phyloP scores from a whole-genome alignment of 805 yeast genomes.

The Danielia reshetovae region DNA sequence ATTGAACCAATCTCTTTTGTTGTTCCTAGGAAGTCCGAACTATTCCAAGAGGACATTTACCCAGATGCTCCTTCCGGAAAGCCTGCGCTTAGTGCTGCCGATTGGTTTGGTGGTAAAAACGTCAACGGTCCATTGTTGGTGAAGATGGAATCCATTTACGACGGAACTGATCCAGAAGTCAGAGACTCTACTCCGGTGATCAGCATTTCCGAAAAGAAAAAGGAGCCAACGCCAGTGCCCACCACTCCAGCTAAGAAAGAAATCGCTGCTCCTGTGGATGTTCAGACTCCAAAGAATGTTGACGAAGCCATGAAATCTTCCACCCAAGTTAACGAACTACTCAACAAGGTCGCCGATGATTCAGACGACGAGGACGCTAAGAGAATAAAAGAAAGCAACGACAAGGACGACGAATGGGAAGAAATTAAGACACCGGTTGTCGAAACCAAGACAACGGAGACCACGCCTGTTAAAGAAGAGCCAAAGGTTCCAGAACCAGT shows the following conservation, averaged over 20 bases:
- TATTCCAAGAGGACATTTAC: slow-evolving; percentile 87
- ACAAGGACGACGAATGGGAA: slow-evolving; percentile 39
- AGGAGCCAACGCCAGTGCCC: slow-evolving; percentile 6
- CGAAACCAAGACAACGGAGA: slow-evolving; percentile 7
- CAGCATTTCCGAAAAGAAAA: slow-evolving; percentile 21
- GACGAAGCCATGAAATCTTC: slow-evolving; percentile 38
- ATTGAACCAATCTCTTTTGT: slow-evolving; percentile 90
- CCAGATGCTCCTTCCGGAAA: slow-evolving; percentile 83
- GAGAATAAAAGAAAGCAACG: slow-evolving; percentile 17
- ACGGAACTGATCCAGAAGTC: slow-evolving; percentile 60
- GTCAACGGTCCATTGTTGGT: slow-evolving; percentile 81
- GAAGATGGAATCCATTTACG: slow-evolving; percentile 71
- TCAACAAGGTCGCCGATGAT: slow-evolving; percentile 35
- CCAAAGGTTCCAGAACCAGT: slow-evolving; percentile 8
- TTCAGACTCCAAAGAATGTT: slow-evolving; percentile 19
- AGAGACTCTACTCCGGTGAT: slow-evolving; percentile 37
- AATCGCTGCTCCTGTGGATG: not conserved
- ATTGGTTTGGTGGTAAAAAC: slow-evolving; percentile 74
- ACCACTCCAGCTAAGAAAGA: slow-evolving; percentile 1
- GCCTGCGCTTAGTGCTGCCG: slow-evolving; percentile 75
- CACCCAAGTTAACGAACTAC: slow-evolving; percentile 30
- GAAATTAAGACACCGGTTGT: slow-evolving; percentile 28
- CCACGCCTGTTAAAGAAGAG: slow-evolving; percentile 13
- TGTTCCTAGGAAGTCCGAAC: slow-evolving; percentile 92
- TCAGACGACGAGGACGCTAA: slow-evolving; percentile 35